Percentiles rank a stretch among this genome's conserved stretches.
phyloP scores from a whole-genome alignment of 768 basidiomycete genomes.

The Podaxis sp. region DNA sequence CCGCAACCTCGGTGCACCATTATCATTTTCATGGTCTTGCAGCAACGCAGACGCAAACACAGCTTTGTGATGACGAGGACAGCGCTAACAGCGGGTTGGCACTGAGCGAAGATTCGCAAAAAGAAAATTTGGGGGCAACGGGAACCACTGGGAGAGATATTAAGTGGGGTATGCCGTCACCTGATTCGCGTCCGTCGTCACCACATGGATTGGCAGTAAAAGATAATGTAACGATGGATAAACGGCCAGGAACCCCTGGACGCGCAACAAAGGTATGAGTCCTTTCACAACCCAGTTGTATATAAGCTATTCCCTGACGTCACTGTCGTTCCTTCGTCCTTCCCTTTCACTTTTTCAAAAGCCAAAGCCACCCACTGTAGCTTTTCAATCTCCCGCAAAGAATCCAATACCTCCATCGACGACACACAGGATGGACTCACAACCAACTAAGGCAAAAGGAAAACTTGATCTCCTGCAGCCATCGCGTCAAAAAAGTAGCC shows the following conservation, averaged over 20 bases:
- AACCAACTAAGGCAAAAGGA: conserved; percentile 9
- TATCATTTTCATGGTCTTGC: conserved; percentile 63
- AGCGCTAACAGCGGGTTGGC: conserved; percentile 18
- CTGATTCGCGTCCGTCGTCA: conserved; percentile 22
- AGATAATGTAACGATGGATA: conserved; percentile 1
- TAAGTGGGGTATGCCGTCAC: conserved; percentile 16
- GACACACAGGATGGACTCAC: neutral
- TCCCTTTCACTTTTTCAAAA: conserved; percentile 17
- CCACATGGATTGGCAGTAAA: conserved; percentile 18
- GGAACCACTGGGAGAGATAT: conserved; percentile 6
- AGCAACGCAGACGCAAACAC: conserved; percentile 53
- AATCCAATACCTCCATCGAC: neutral
- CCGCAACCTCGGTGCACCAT: conserved; percentile 34
- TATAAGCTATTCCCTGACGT: neutral
- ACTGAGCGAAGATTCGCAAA: conserved; percentile 45
- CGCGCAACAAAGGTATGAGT: conserved; percentile 2
- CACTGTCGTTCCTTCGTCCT: neutral
- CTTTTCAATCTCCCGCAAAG: conserved; percentile 23
- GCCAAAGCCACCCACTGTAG: conserved; percentile 17
- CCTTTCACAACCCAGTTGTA: neutral
- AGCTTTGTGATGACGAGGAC: conserved; percentile 33
- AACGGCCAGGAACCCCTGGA: conserved; percentile 22
- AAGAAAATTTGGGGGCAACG: conserved; percentile 43
- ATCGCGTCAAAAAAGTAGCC: neutral
- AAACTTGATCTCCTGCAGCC: conserved; percentile 19